phyloP scores from a whole-genome alignment of 2,329 filamentous ascomycete genomes.

The Botrytis deweyae region DNA sequence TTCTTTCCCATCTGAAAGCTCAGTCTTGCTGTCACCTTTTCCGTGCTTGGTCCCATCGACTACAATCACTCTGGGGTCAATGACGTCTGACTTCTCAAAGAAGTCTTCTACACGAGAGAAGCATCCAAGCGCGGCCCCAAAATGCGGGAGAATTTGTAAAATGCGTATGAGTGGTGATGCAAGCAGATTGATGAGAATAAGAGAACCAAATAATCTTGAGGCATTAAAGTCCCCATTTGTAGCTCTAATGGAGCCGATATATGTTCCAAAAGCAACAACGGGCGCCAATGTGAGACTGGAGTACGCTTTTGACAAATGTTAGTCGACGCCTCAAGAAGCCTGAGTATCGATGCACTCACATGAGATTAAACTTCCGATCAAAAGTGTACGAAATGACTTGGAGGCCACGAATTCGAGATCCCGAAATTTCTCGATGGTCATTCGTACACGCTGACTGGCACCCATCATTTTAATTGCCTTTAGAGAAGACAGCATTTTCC shows the following conservation, averaged over 20 bases:
- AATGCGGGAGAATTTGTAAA: not conserved
- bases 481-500: constrained; percentile 36
- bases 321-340: not conserved
- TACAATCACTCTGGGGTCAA: not conserved
- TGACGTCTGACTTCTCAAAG: not conserved
- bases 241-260: not conserved
- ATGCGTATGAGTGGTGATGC: not conserved
- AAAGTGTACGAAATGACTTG: not conserved
- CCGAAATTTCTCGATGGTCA: constrained; percentile 23
- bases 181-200: not conserved
- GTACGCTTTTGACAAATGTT: not conserved
- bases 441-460: constrained; percentile 32
- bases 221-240: not conserved
- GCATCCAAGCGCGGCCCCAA: not conserved
- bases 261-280: not conserved
- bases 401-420: constrained; percentile 1
- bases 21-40: not conserved
- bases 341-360: not conserved
- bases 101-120: not conserved
- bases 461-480: constrained; percentile 40
- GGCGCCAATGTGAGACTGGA: not conserved
- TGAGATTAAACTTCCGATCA: not conserved
- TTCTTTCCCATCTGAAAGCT: not conserved
- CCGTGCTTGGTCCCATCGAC: not conserved
- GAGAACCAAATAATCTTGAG: not conserved